A percentile compares a stretch with the other conserved stretches of the same genome.
Conservation (phyloP, 441 rosid genomes). For the Erodium trifolium region DNA sequence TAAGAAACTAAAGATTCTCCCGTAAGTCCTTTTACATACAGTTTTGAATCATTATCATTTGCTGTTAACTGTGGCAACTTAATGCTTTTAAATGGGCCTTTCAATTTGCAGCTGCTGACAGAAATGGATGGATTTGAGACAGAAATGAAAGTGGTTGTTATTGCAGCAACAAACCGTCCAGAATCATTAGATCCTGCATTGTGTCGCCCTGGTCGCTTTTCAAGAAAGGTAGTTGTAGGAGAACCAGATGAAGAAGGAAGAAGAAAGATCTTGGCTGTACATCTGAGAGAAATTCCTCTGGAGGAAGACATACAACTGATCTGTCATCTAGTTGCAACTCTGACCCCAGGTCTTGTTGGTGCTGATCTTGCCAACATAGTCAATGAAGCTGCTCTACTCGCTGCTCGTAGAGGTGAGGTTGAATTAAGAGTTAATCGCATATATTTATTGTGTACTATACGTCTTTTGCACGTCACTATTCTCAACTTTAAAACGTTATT, state of each 20-base stretch:
- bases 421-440: neutral
- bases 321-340: slow-evolving; percentile 54
- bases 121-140: slow-evolving; percentile 94
- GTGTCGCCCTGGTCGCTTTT: slow-evolving; percentile 74
- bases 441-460: too few relatives aligned
- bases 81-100: slow-evolving; percentile 13
- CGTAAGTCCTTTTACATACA: too few relatives aligned
- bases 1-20: neutral
- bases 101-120: slow-evolving; percentile 68
- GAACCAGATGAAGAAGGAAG: slow-evolving; percentile 74
- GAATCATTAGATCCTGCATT: slow-evolving; percentile 67
- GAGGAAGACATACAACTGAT: slow-evolving; percentile 55
- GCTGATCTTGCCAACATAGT: slow-evolving; percentile 74
- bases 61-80: neutral
- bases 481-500: too few relatives aligned
- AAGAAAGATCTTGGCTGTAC: slow-evolving; percentile 52
- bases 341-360: slow-evolving; percentile 65
- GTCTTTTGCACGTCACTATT: too few relatives aligned
- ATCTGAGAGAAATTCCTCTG: slow-evolving; percentile 60
- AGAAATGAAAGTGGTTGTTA: slow-evolving; percentile 57
- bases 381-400: slow-evolving; percentile 72
- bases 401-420: slow-evolving; percentile 84
- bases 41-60: too few relatives aligned
- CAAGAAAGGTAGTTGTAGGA: slow-evolving; percentile 62
- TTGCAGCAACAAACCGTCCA: slow-evolving; percentile 70